These are phyloP conservation scores for Aspergillus latus DNA, from an alignment of 2,329 filamentous ascomycete species.

Conservation along the genomic window DNA sequence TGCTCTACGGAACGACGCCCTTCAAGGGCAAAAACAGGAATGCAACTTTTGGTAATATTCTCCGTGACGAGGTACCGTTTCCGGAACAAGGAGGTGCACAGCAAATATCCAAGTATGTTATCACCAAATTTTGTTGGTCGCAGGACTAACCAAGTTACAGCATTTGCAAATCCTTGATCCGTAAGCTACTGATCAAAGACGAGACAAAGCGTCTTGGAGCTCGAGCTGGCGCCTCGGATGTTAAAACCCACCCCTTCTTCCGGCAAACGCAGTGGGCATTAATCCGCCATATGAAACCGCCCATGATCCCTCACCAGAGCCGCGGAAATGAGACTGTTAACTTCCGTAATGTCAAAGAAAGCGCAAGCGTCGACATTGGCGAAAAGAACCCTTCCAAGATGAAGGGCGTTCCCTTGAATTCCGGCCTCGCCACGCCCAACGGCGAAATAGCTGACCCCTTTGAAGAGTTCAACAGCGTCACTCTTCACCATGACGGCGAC, in stretches of 20 bases:
- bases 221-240: conserved; percentile 91
- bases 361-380: conserved; percentile 77
- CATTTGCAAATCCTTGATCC: conserved; percentile 92
- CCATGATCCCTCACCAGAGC: conserved; percentile 89
- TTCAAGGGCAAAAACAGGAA: conserved; percentile 99
- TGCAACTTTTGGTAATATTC: conserved; percentile 94
- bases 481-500: conserved; percentile 92
- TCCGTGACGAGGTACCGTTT: conserved; percentile 93
- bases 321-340: conserved; percentile 92
- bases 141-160: conserved; percentile 49
- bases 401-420: conserved; percentile 84
- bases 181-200: conserved; percentile 97
- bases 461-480: conserved; percentile 98
- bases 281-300: conserved; percentile 95
- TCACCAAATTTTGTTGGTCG: neutral
- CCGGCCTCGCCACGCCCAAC: conserved; percentile 78
- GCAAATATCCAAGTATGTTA: conserved; percentile 83
- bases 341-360: conserved; percentile 97
- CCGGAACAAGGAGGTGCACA: conserved; percentile 82
- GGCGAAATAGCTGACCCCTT: conserved; percentile 85
- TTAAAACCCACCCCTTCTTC: conserved; percentile 96
- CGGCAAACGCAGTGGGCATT: conserved; percentile 93
- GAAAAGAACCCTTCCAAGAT: conserved; percentile 45
- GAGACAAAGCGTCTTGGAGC: conserved; percentile 91
- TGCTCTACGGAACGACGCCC: conserved; percentile 96